Percentiles rank a stretch among this genome's conserved stretches.
These are phyloP conservation scores for Aspergillus versicolor DNA, from an alignment of 2,329 filamentous ascomycete genomes.

Conservation along the genomic window DNA sequence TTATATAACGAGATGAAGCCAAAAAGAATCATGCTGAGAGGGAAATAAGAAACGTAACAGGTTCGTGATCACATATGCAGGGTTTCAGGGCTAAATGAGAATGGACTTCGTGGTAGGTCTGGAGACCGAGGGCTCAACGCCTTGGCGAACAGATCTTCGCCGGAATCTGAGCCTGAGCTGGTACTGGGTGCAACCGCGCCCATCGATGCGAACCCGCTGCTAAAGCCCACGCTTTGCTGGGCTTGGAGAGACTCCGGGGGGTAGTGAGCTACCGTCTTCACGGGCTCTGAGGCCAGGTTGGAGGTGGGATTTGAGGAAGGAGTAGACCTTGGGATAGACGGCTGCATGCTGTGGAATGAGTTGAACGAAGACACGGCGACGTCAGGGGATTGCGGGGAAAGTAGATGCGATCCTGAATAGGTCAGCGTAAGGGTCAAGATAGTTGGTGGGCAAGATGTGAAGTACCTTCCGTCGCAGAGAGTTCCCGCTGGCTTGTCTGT, in stretches of 20 bases:
- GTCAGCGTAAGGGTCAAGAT: background rate
- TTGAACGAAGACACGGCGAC: slow-evolving; percentile 64
- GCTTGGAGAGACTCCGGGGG: slow-evolving; percentile 41
- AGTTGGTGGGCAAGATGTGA: slow-evolving; percentile 3
- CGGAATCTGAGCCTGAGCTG: slow-evolving; percentile 53
- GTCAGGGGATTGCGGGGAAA: slow-evolving; percentile 64
- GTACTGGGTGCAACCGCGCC: slow-evolving; percentile 32
- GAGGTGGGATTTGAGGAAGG: slow-evolving; percentile 11
- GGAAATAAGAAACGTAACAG: slow-evolving; percentile 2
- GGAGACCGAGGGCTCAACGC: slow-evolving; percentile 84
- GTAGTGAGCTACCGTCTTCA: slow-evolving; percentile 36
- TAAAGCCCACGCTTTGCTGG: slow-evolving; percentile 29
- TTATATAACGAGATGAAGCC: background rate
- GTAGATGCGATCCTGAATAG: slow-evolving; percentile 40
- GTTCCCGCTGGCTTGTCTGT: slow-evolving; percentile 68
- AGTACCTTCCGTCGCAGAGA: slow-evolving; percentile 58
- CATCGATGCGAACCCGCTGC: slow-evolving; percentile 31
- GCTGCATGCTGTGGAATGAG: slow-evolving; percentile 52
- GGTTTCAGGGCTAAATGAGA: slow-evolving; percentile 55
- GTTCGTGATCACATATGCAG: slow-evolving; percentile 17
- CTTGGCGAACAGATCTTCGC: slow-evolving; percentile 83
- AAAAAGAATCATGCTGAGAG: background rate
- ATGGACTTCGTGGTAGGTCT: slow-evolving; percentile 81
- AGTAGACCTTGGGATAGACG: slow-evolving; percentile 17
- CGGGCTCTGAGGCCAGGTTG: slow-evolving; percentile 13